Base-by-base conservation (phyloP, 345 rosid species). In the Nasturtium officinale region DNA sequence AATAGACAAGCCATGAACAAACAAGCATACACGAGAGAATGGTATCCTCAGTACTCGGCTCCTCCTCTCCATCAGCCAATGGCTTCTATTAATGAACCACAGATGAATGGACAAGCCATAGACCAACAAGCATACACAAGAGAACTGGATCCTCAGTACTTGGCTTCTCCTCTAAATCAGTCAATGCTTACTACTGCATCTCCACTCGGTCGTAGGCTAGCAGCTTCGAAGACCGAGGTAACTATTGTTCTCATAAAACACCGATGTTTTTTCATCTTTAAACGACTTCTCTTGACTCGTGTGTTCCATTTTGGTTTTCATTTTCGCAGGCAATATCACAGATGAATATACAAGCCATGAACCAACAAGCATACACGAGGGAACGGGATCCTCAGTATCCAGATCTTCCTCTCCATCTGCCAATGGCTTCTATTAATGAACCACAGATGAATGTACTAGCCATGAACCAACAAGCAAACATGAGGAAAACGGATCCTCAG, bases 141-240 rank as follows among this genome's bases (percentile, higher is more conserved):
- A 81, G 94, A 86, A 75, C 81, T 73, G 32, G 87, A 87, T 79
- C 82, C 84, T 40, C 82, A 80, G 63, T 80, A 89, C 73, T 85
- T 88, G 29, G 86, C 88, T 10, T 88, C 89, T 73, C 86, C 90
- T 7, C 74, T 80, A 55, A 59, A 84, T 20, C 98, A 85, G 71
- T 72, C 89, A 35, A n/a, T n/a, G n/a, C n/a, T n/a, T n/a, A n/a
- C 91, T 18, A 63, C 85, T 18, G 78, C 83, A 77, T 86, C 79
- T 58, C 78, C 94, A 62, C 75, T 92, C 30, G 74, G 89, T 64
- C 80, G 83, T 72, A 88, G 85, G 69, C 85, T 87, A 61, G 66
- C 81, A 37, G 63, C 81, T 17, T 87, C 89, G 62, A 80, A 82
- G 82, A 74, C 86, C 28, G 96, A 89, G 91, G 98, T 90, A 81